Conservation (phyloP, 306 rosid genomes). For the Dryas octopetala region DNA sequence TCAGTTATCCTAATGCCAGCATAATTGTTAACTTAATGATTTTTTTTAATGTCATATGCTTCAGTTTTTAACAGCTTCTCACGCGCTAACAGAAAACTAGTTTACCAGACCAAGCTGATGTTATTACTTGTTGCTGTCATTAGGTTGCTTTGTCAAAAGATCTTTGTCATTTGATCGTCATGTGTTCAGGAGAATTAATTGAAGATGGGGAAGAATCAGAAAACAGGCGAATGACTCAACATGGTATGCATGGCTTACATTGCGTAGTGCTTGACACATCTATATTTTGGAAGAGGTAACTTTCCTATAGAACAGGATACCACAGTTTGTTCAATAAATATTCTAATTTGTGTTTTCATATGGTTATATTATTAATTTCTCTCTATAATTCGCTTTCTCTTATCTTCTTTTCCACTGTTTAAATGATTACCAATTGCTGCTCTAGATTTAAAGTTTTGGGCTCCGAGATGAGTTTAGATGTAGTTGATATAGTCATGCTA, state of each 20-base stretch:
- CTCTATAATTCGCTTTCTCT: background rate
- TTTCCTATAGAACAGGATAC: conserved; percentile 31
- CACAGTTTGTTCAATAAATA: background rate
- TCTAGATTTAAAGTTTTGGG: background rate
- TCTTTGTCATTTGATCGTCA: conserved; percentile 86
- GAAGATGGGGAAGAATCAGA: conserved; percentile 41
- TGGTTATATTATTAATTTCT: background rate
- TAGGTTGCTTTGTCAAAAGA: conserved; percentile 92
- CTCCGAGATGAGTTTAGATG: conserved; percentile 17
- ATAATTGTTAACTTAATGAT: background rate
- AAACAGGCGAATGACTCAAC: conserved; percentile 34
- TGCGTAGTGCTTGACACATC: conserved; percentile 78
- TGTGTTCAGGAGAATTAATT: conserved; percentile 77
- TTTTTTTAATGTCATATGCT: background rate
- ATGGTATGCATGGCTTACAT: conserved; percentile 68
- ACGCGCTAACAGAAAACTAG: conserved; percentile 5
- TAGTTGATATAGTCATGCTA: conserved; percentile 20
- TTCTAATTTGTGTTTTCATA: background rate
- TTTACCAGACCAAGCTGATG: conserved; percentile 34
- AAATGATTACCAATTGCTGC: background rate
- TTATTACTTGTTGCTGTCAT: conserved; percentile 34
- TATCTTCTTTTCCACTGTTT: conserved; percentile 29
- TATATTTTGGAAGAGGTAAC: conserved; percentile 88
- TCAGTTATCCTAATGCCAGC: background rate
- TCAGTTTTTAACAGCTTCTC: background rate